A percentile compares a stretch with the other conserved stretches of the same genome.
Evolutionary conservation across 192 early-diverging fungal species (phyloP).

Genomic region (Coemansia sp.): DNA sequence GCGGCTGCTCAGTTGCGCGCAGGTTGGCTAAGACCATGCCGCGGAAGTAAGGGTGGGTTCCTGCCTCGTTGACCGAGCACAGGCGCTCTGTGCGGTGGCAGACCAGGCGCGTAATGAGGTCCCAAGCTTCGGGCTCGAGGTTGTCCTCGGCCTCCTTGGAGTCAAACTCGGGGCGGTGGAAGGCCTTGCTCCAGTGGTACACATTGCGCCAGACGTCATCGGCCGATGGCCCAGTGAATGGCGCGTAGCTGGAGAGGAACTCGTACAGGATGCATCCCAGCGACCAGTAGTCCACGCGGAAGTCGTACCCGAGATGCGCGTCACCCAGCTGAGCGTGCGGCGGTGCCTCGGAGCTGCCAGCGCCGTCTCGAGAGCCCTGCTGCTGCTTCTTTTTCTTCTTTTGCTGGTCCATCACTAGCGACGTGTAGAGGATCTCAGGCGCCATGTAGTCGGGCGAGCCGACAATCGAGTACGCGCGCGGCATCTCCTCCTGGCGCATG

Average conservation of each 20-base stretch:
- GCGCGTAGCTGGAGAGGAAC: conserved; percentile 72
- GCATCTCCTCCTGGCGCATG: conserved; percentile 60
- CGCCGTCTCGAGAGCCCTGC: conserved; percentile 12
- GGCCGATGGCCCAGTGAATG: conserved; percentile 67
- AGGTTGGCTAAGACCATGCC: conserved; percentile 62
- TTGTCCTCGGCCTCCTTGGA: conserved; percentile 80
- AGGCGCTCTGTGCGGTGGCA: conserved; percentile 57
- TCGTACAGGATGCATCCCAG: conserved; percentile 82
- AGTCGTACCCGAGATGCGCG: conserved; percentile 69
- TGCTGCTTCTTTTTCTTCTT: conserved; percentile 35
- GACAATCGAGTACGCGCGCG: conserved; percentile 79
- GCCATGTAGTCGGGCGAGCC: conserved; percentile 96
- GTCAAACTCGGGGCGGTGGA: conserved; percentile 79
- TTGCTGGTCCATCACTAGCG: conserved; percentile 51
- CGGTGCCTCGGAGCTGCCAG: background rate
- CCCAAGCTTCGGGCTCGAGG: conserved; percentile 76
- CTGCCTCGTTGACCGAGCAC: conserved; percentile 60
- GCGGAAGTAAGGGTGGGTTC: conserved; percentile 64
- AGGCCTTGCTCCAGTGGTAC: conserved; percentile 76
- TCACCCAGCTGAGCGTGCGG: conserved; percentile 62
- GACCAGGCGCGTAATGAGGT: conserved; percentile 68
- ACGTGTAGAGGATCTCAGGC: conserved; percentile 75
- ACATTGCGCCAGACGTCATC: conserved; percentile 87
- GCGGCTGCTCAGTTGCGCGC: conserved; percentile 65
- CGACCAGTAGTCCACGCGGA: conserved; percentile 76